Evolutionary conservation across 495 filamentous ascomycete genomes (phyloP), one percentile per base, ranked within the genome.

Genomic region (Haplographium delicatum): DNA sequence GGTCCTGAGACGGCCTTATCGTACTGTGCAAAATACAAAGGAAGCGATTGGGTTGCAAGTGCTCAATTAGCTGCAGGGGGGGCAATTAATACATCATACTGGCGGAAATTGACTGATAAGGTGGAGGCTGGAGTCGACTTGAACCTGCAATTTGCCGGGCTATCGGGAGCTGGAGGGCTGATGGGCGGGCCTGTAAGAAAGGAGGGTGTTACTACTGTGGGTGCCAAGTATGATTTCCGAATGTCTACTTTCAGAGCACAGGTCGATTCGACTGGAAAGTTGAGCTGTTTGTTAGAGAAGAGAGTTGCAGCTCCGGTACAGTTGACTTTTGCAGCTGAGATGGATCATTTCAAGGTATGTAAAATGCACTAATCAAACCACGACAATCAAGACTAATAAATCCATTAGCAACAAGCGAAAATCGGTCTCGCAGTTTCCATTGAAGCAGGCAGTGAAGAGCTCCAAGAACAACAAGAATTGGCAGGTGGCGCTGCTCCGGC

Each of bases 141-240:
- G 78, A 95, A 91, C 64, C 79, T 99, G 47, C 80, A 86, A 56
- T 84, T 95, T 60, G 77, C 80, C 26, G 59, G 59, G 4, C 28
- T 62, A 28, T 55, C 51, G 30, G 89, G 89, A 43, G 74, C 74
- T 26, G 74, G 70, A 25, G 64, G 82, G 57, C 82, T 93, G 83
- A 86, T 86, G 63, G 83, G 82, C 55, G 75, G 79, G 18, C 64
- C 79, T 41, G 28, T 34, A 22, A 78, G 79, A 59, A 89, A 88
- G 62, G 91, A 97, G 59, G 94, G 94, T 37, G 77, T 86, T 42
- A 89, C 93, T 47, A 86, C 90, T 33, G 75, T 96, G 59, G 94
- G 93, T 62, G 89, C 88, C 58, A 99, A 97, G 72, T 99, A 99
- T 67, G 93, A 97, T 64, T 99, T 99, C 83, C 78, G 88, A 50